Evolutionary conservation across 352 stramenopile species (phyloP).

Genomic region (Aphanomyces euteiches): DNA sequence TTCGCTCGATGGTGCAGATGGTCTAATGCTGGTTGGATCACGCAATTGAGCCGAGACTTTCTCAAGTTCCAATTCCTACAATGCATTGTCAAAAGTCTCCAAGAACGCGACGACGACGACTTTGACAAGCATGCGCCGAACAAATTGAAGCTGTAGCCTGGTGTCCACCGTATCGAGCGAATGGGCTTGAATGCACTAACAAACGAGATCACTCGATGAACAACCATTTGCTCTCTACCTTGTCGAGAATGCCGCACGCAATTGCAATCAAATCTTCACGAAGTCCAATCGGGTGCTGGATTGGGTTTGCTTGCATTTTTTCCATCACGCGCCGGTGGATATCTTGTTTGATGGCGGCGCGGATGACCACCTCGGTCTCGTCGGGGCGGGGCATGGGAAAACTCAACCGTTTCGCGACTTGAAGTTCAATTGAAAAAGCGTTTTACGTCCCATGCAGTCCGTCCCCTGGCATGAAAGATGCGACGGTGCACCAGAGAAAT

Average conservation of each 20-base stretch:
- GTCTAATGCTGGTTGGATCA: neutral
- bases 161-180: conserved; percentile 13
- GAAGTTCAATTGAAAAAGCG: neutral
- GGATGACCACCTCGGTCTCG: neutral
- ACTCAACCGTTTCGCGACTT: neutral
- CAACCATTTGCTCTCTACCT: neutral
- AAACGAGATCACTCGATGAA: neutral
- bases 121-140: conserved; percentile 10
- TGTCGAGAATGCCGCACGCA: conserved; percentile 4
- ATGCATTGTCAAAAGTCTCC: neutral
- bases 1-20: neutral
- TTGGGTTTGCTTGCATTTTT: neutral
- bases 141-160: conserved; percentile 18
- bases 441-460: neutral
- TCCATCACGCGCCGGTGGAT: conserved; percentile 8
- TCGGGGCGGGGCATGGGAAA: neutral
- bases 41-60: neutral
- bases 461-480: no score
- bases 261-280: neutral
- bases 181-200: conserved; percentile 9
- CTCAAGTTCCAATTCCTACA: conserved; percentile 19
- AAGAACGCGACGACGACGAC: neutral
- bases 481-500: no score
- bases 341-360: neutral
- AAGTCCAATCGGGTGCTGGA: neutral